Base-by-base conservation (phyloP, 768 basidiomycete species). In the Lentinula raphanica region DNA sequence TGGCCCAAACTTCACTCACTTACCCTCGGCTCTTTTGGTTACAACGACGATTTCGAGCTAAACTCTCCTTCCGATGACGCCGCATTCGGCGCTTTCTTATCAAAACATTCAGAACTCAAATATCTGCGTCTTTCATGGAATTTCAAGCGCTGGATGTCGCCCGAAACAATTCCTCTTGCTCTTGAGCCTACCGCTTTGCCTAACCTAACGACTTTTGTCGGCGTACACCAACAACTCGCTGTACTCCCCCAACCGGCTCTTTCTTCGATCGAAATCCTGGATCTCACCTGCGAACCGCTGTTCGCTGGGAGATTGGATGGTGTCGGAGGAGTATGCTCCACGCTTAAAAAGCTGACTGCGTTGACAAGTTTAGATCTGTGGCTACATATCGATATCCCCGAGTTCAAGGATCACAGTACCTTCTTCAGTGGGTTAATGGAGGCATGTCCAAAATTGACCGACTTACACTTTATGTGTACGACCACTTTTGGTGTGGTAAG, bases 391-490 rank as follows among this genome's bases (percentile, higher is more conserved):
- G 76, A 79, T 23, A 56, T 56, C 3, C 54, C 54, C 13, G 54
- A 56, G 21, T 42, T 56, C 15, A 35, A 45, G 27, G 54, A 56
- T 38, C 54, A 56, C 28, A 42, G 27, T 19, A 12, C 39, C 3
- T 46, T 56, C 15, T 56, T 56, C n/a, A 29, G 36, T 19, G 28
- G 28, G 11, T n/a, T 81, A 27, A 63, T 79, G 8, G 64, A 60
- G 7, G 60, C 73, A 0, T 74, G 73, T 60, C 72, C 73, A 0
- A 71, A 68, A 31, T 65, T 80, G 36, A 76, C 74, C 21, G 79
- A 80, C 59, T 69, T 80, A 28, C 79, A 80, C 64, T 78, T 78
- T 50, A 79, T 80, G 79, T 79, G 78, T 60, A 80, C 79, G 4
- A 79, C 77, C 1, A 63, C 72, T 9, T 78, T 79, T 64, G 72